These are phyloP conservation scores for Fomitopsis serialis DNA, from an alignment of 768 basidiomycete species.

Conservation along the genomic window DNA sequence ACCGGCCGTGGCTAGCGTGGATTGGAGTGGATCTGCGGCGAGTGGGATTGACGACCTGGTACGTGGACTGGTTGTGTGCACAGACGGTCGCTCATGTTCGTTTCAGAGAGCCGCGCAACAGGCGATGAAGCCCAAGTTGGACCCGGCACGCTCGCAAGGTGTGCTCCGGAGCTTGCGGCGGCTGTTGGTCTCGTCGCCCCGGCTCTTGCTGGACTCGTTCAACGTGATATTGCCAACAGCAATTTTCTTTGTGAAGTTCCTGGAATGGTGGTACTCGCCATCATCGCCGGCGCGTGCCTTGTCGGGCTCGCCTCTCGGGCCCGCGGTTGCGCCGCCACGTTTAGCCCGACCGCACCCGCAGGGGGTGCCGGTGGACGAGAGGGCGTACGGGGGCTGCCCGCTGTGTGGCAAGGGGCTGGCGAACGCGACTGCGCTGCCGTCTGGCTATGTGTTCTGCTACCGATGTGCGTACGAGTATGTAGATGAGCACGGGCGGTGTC, in stretches of 20 bases:
- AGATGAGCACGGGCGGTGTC: constrained; percentile 73
- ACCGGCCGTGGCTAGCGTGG: constrained; percentile 90
- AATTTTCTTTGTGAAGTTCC: constrained; percentile 93
- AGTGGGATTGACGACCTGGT: constrained; percentile 78
- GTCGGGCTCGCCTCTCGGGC: constrained; percentile 55
- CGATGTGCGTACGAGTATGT: constrained; percentile 84
- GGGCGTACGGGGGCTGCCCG: constrained; percentile 78
- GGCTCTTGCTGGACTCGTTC: constrained; percentile 68
- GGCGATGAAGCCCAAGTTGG: constrained; percentile 13
- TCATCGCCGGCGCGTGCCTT: constrained; percentile 78
- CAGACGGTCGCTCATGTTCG: background rate
- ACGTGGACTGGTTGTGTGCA: constrained; percentile 21
- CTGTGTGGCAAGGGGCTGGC: constrained; percentile 67
- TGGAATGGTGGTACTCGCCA: constrained; percentile 99
- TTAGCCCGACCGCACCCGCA: constrained; percentile 72
- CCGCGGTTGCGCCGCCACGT: constrained; percentile 70
- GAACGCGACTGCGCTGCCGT: constrained; percentile 87
- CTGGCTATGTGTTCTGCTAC: constrained; percentile 94
- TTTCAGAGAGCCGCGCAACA: constrained; percentile 22
- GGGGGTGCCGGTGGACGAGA: constrained; percentile 57
- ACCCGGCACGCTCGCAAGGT: constrained; percentile 25
- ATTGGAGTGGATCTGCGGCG: constrained; percentile 80
- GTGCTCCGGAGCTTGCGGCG: constrained; percentile 39
- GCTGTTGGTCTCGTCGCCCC: constrained; percentile 49
- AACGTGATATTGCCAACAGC: constrained; percentile 77